Conservation (phyloP, 2,329 filamentous ascomycete genomes). For the Blastomyces silverae region DNA sequence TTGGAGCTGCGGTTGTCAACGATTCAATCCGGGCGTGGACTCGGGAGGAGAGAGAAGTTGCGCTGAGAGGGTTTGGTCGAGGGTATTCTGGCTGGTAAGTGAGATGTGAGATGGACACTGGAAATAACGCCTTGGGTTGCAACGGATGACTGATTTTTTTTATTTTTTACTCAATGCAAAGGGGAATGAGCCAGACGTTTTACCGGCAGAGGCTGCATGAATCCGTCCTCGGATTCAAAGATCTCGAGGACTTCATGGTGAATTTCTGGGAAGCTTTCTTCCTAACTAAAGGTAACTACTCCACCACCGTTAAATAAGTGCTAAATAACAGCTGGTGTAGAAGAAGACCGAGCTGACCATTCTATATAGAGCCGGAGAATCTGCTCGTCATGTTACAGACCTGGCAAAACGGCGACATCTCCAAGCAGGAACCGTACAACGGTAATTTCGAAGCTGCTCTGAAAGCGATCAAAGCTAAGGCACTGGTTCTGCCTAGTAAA, state of each 20-base stretch:
- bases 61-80: conserved; percentile 63
- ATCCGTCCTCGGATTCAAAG: conserved; percentile 56
- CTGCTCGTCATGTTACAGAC: conserved; percentile 68
- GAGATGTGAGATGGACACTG: conserved; percentile 13
- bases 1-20: conserved; percentile 36
- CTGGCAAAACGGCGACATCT: conserved; percentile 69
- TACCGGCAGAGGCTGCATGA: conserved; percentile 67
- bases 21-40: conserved; percentile 47
- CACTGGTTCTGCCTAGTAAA: conserved; percentile 61
- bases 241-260: conserved; percentile 66
- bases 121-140: background rate
- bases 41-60: conserved; percentile 48
- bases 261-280: conserved; percentile 73
- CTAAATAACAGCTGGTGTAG: background rate
- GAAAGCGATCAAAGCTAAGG: conserved; percentile 63
- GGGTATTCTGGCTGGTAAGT: conserved; percentile 65
- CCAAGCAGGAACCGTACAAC: conserved; percentile 60
- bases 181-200: conserved; percentile 73
- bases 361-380: conserved; percentile 59
- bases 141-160: background rate
- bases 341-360: background rate
- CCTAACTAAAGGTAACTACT: conserved; percentile 55
- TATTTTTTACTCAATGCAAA: conserved; percentile 19
- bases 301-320: background rate
- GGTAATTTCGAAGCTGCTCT: conserved; percentile 60